Evolutionary conservation across 352 stramenopile species (phyloP).

Genomic region (Pythium sp.): DNA sequence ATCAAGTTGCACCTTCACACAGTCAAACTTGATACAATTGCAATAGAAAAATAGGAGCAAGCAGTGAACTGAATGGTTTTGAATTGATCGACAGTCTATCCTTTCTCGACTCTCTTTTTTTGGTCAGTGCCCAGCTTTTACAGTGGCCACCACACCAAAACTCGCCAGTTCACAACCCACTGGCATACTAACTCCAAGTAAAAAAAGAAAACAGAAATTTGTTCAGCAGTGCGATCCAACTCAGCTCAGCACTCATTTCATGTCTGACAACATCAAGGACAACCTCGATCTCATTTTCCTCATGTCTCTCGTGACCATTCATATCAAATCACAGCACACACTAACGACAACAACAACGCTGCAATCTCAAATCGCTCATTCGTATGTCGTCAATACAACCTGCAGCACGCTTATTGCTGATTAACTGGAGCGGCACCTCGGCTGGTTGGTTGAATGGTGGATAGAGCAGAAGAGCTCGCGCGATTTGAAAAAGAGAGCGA

Average conservation of each 20-base stretch:
- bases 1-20: background rate
- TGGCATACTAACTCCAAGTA: slow-evolving; percentile 3
- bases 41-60: too few species aligned
- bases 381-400: background rate
- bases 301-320: background rate
- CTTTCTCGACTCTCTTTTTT: background rate
- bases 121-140: background rate
- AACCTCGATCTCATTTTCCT: slow-evolving; percentile 1
- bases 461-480: background rate
- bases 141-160: background rate
- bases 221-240: background rate
- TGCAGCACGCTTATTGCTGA: background rate
- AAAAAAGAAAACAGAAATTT: slow-evolving; percentile 3
- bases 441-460: background rate
- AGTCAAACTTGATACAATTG: background rate
- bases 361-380: background rate
- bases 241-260: background rate
- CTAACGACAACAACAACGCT: background rate
- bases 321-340: background rate
- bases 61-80: slow-evolving; percentile 6
- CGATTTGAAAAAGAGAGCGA: background rate
- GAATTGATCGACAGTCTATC: slow-evolving; percentile 3
- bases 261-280: background rate
- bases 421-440: background rate
- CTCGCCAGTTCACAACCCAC: background rate